These are phyloP conservation scores for Elsinoe necatrix DNA, from an alignment of 2,329 filamentous ascomycete genomes.

Conservation along the genomic window DNA sequence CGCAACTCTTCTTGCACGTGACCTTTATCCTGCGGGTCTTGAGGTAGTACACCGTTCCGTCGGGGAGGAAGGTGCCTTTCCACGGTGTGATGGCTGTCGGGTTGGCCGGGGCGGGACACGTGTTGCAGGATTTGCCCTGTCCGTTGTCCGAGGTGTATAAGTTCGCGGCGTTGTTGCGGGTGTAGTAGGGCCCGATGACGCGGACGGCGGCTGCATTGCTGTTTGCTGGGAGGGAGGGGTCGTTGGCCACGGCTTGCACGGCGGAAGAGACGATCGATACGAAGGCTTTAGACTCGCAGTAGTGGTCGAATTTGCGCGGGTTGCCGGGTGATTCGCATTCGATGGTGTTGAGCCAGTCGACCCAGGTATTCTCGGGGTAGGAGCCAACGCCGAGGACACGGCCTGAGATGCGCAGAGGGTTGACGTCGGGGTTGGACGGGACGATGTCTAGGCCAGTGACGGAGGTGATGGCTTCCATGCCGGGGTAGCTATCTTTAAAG, in stretches of 20 bases:
- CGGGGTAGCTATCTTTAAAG: not conserved
- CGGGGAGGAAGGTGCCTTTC: slow-evolving; percentile 5
- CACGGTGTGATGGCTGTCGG: not conserved
- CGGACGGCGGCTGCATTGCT: not conserved
- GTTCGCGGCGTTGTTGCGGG: not conserved
- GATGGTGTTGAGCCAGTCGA: slow-evolving; percentile 2
- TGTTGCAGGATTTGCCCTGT: not conserved
- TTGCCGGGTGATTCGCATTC: not conserved
- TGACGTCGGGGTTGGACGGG: not conserved
- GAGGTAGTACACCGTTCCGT: not conserved
- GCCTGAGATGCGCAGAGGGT: not conserved
- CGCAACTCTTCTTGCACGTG: not conserved
- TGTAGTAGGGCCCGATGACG: not conserved
- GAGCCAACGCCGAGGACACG: not conserved
- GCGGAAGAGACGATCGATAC: not conserved
- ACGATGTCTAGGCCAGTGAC: not conserved
- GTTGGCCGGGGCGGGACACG: not conserved
- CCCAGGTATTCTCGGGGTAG: slow-evolving; percentile 1
- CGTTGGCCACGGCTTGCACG: not conserved
- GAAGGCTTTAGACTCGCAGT: not conserved
- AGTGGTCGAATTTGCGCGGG: not conserved
- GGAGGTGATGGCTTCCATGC: not conserved
- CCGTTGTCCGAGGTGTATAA: not conserved
- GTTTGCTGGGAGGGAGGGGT: not conserved
- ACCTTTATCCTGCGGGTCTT: not conserved